Evolutionary conservation across 176 grass and related monocot genomes (phyloP).

Genomic region (Musa itinerans): DNA sequence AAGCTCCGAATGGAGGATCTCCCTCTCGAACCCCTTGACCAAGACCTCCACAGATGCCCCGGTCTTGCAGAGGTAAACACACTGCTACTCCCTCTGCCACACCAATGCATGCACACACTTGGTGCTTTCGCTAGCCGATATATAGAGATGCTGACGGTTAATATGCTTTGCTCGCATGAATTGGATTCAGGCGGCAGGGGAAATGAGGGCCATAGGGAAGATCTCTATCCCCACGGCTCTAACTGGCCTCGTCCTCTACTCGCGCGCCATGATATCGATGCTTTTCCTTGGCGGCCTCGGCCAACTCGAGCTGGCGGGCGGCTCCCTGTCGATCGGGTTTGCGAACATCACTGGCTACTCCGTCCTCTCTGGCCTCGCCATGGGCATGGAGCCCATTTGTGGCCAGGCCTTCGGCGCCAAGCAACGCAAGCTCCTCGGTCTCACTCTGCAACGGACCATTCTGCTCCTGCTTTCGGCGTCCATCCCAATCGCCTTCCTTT

Average conservation of each 20-base stretch:
- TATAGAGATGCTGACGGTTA: too few relatives aligned
- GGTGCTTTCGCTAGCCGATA: too few relatives aligned
- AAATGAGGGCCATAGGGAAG: constrained; percentile 63
- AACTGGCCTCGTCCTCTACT: constrained; percentile 83
- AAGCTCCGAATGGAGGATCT: not conserved
- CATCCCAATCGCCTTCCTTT: constrained; percentile 52
- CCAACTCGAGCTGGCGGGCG: constrained; percentile 68
- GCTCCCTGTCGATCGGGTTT: constrained; percentile 73
- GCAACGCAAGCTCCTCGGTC: constrained; percentile 51
- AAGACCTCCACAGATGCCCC: constrained; percentile 9
- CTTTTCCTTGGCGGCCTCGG: constrained; percentile 73
- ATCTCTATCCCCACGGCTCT: constrained; percentile 70
- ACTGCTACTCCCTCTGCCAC: not conserved
- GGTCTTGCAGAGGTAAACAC: constrained; percentile 7
- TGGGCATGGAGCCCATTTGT: constrained; percentile 96
- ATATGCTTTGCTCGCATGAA: not conserved
- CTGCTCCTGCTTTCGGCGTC: constrained; percentile 60
- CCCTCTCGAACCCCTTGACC: not conserved
- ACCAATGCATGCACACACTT: constrained; percentile 19
- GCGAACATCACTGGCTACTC: constrained; percentile 99
- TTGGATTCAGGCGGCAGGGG: constrained; percentile 45
- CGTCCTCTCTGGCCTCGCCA: constrained; percentile 65
- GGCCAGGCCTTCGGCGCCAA: constrained; percentile 83
- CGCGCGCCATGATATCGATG: constrained; percentile 82
- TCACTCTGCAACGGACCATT: constrained; percentile 69